Evolutionary conservation across 352 stramenopile genomes (phyloP), one percentile per base, ranked within the genome.

Genomic region (Pythium volutum): DNA sequence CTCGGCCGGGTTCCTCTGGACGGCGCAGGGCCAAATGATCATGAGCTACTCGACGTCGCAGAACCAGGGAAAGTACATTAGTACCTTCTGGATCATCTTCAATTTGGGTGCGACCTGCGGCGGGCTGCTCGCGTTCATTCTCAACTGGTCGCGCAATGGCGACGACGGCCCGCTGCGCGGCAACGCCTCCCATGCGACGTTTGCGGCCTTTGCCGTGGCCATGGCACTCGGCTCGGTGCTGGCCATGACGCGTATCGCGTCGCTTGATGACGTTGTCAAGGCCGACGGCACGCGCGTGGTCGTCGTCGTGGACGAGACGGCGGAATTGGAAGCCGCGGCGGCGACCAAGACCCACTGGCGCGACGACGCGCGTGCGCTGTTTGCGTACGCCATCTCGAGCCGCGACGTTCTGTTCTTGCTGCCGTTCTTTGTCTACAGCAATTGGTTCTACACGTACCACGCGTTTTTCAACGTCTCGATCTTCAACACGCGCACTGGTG

Each of bases 31-130:
- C 12, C 62, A 71, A 11, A 79, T 93, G 62, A 70, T 87, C 23
- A 73, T 93, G 61, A 69, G 69, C 46, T 89, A 91, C 71, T 41
- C 79, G 31, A 78, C 64, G 9, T 45, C 47, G 9, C 53, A 58
- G 47, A 82, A 61, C 50, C 77, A 75, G 47, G 84, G 87, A 10
- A 55, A 39, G 31, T 81, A 87, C 43, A 71, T 96, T 57, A 73
- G 73, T 18, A 52, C 73, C 10, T 95, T 96, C 64, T 95, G 85
- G 87, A 63, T 80, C 46, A 78, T 95, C 43, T 96, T 96, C 67
- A 91, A 96, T 62, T 69, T 88, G 27, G 82, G 75, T 11, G 77
- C 76, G 2, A 67, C 85, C 2, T 59, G 72, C 2, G 87, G 87
- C n/a, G 85, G 87, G 5, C 33, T 83, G 12, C 52, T 94, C 16